These are phyloP conservation scores for Lathyrus oleraceus DNA, from an alignment of 306 rosid species.

Conservation along the genomic window DNA sequence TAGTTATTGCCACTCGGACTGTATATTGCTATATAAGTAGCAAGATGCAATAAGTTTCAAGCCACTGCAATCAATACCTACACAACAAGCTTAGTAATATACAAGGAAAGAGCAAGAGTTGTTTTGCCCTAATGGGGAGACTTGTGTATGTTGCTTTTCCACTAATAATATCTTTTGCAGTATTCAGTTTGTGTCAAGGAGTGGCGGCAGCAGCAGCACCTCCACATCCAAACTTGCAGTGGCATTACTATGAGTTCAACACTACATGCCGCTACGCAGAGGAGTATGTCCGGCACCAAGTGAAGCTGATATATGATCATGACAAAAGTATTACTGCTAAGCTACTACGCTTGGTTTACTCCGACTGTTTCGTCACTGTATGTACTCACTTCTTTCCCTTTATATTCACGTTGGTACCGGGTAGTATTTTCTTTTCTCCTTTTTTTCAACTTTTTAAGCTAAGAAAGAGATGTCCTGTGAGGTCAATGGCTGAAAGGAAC, in stretches of 20 bases:
- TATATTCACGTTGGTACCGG: not conserved
- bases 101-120: constrained; percentile 18
- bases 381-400: constrained; percentile 16
- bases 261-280: constrained; percentile 56
- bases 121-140: constrained; percentile 38
- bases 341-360: constrained; percentile 65
- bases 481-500: not conserved
- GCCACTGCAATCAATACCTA: constrained; percentile 22
- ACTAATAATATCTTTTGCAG: constrained; percentile 35
- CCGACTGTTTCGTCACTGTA: constrained; percentile 75
- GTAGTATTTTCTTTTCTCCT: not conserved
- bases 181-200: constrained; percentile 40
- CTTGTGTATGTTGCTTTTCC: constrained; percentile 27
- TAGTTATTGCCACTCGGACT: constrained; percentile 34
- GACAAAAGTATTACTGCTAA: constrained; percentile 63
- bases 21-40: constrained; percentile 32
- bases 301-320: constrained; percentile 30
- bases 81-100: not conserved
- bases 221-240: constrained; percentile 40
- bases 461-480: not conserved
- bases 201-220: constrained; percentile 29
- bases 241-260: constrained; percentile 64
- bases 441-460: not conserved
- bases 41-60: not conserved
- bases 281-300: constrained; percentile 57